Base-by-base conservation (phyloP, 2,329 filamentous ascomycete genomes). In the Hortaea werneckii region DNA sequence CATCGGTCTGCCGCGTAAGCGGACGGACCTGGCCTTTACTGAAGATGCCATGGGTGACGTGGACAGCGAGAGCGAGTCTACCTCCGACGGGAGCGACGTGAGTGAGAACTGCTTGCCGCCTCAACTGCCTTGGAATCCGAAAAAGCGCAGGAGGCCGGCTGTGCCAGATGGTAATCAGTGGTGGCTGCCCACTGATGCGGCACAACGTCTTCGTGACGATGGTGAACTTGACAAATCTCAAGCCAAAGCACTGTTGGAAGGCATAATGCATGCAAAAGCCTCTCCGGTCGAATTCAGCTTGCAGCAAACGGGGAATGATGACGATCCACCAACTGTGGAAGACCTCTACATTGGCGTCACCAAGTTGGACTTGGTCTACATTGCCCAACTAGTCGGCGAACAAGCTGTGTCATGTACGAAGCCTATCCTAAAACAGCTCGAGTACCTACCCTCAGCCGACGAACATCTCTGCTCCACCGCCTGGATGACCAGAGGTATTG, bases 311-410 rank as follows among this genome's bases (percentile, higher is more conserved):
- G n/a, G n/a, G n/a, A n/a, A n/a, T 10, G 50, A 50, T 38, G 37
- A 8, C 37, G 37, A 8, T 9, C n/a, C n/a, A n/a, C 30, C 30
- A 7, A 34, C 30, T 34, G 30, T n/a, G n/a, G 30, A 34, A 34
- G 30, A 34, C 7, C 7, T 34, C 30, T 34, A 34, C 30, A 12
- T 38, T 6, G 37, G 37, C 12, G 12, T 63, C 30, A 50, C 45
- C 28, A 57, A 53, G 11, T 42, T 56, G 10, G 62, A 65, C 47
- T 34, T 65, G 13, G 52, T 61, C 32, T 56, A 53, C 44, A 50
- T 64, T 13, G 60, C 62, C 20, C 63, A 66, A 42, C 45, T 65
- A 13, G 50, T 61, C n/a, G 54, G 55, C 40, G 61, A 64, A 41
- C 60, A 65, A 47, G 55, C 57, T 9, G 39, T 54, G 3, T 52